Percentiles rank a stretch among this genome's conserved stretches.
These are phyloP conservation scores for Nakazawaea wyomingensis DNA, from an alignment of 805 yeast species.

Conservation along the genomic window DNA sequence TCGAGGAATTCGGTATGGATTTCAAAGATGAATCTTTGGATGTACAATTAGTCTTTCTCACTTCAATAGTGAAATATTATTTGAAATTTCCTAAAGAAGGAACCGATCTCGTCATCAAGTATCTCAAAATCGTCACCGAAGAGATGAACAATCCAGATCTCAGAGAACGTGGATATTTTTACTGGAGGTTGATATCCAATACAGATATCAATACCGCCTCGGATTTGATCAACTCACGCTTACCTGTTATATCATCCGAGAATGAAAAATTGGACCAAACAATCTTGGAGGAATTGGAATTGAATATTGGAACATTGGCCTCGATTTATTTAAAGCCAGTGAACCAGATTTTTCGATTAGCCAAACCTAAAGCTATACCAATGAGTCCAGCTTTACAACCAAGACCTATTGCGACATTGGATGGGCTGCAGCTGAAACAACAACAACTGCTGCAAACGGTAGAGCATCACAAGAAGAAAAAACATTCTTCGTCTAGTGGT, in stretches of 20 bases:
- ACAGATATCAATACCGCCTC: conserved; percentile 35
- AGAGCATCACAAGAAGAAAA: no score
- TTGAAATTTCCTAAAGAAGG: conserved; percentile 48
- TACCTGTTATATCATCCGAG: conserved; percentile 62
- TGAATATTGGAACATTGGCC: conserved; percentile 77
- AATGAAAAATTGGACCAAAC: conserved; percentile 65
- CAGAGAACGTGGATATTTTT: conserved; percentile 78
- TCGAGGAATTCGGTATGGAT: conserved; percentile 37
- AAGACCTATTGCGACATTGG: conserved; percentile 8
- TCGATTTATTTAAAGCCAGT: conserved; percentile 83
- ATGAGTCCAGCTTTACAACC: conserved; percentile 42
- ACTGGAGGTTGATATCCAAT: conserved; percentile 72
- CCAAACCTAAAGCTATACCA: conserved; percentile 46
- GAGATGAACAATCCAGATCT: conserved; percentile 77
- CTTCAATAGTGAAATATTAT: conserved; percentile 70
- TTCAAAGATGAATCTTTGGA: conserved; percentile 64
- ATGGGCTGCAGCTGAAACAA: no score
- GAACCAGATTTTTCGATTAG: conserved; percentile 67
- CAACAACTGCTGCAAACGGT: no score
- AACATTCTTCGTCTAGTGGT: no score
- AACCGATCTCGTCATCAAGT: conserved; percentile 50
- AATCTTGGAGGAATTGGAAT: conserved; percentile 74
- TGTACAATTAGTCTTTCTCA: conserved; percentile 69
- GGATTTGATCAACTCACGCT: conserved; percentile 51
- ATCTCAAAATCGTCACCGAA: conserved; percentile 68